Evolutionary conservation across 2,329 filamentous ascomycete species (phyloP).

Genomic region (Colletotrichum plurivorum): DNA sequence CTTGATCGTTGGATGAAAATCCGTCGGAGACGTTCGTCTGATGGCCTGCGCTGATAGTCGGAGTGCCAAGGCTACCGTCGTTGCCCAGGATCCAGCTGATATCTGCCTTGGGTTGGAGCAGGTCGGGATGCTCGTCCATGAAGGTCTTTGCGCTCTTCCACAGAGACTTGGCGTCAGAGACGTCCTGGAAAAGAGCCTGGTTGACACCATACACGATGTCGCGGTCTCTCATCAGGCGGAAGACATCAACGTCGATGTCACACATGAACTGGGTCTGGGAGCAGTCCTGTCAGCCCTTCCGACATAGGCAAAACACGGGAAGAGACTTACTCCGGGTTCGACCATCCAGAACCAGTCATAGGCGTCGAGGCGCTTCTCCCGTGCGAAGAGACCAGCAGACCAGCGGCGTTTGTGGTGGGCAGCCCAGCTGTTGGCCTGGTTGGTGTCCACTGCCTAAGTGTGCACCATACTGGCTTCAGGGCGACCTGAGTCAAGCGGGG

Average conservation of each 20-base stretch:
- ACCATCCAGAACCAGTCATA: slow-evolving; percentile 75
- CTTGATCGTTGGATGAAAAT: background rate
- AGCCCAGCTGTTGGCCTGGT: slow-evolving; percentile 71
- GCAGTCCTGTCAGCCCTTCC: slow-evolving; percentile 27
- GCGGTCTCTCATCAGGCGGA: slow-evolving; percentile 87
- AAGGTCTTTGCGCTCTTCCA: slow-evolving; percentile 63
- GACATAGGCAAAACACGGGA: background rate
- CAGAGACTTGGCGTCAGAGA: slow-evolving; percentile 58
- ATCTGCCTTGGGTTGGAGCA: slow-evolving; percentile 63
- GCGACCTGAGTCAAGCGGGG: slow-evolving; percentile 76
- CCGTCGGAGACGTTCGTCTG: slow-evolving; percentile 1
- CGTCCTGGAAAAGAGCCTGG: slow-evolving; percentile 62
- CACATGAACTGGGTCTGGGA: slow-evolving; percentile 68
- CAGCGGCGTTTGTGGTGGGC: slow-evolving; percentile 86
- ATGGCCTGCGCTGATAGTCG: slow-evolving; percentile 30
- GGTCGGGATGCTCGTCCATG: slow-evolving; percentile 58
- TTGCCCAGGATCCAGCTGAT: slow-evolving; percentile 62
- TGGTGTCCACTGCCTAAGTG: slow-evolving; percentile 74
- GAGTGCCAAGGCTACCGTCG: slow-evolving; percentile 15
- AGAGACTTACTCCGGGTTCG: slow-evolving; percentile 68
- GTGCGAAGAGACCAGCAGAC: slow-evolving; percentile 87
- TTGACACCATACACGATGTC: slow-evolving; percentile 83
- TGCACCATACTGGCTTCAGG: slow-evolving; percentile 75
- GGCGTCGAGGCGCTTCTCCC: slow-evolving; percentile 77
- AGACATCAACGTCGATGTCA: slow-evolving; percentile 85